These are phyloP conservation scores for Komagataella phaffii DNA, from an alignment of 805 yeast genomes.

Conservation along the genomic window DNA sequence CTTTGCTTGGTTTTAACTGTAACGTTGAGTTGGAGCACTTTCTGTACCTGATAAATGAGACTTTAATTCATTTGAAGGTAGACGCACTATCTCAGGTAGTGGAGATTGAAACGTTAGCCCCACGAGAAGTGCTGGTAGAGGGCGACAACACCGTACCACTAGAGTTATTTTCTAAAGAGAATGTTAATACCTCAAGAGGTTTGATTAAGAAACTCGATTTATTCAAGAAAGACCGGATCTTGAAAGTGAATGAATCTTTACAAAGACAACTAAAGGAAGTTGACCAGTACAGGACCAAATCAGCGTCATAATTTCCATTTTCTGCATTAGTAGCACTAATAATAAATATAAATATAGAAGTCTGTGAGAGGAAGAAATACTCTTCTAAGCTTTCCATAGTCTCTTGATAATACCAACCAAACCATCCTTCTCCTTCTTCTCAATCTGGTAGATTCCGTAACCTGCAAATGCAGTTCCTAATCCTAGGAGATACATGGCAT, in stretches of 20 bases:
- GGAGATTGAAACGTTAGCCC: background rate
- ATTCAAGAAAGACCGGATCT: background rate
- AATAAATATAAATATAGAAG: no score
- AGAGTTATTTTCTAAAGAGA: background rate
- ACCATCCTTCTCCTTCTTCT: slow-evolving; percentile 54
- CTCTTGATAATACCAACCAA: slow-evolving; percentile 28
- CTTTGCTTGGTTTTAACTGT: background rate
- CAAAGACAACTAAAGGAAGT: background rate
- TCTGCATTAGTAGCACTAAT: background rate
- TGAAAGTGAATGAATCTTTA: background rate
- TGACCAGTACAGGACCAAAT: background rate
- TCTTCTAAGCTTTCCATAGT: slow-evolving; percentile 16
- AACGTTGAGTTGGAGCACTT: background rate
- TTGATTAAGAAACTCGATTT: background rate
- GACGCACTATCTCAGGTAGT: background rate
- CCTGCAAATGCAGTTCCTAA: slow-evolving; percentile 52
- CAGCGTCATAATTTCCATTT: background rate
- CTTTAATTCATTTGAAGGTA: background rate
- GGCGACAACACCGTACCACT: background rate
- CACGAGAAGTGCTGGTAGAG: background rate
- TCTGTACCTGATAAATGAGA: background rate
- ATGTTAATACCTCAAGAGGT: background rate
- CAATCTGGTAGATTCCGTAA: slow-evolving; percentile 58
- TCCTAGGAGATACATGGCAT: slow-evolving; percentile 45
- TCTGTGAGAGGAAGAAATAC: background rate